Conservation (phyloP, 345 rosid species). For the Eucalyptus melliodora region DNA sequence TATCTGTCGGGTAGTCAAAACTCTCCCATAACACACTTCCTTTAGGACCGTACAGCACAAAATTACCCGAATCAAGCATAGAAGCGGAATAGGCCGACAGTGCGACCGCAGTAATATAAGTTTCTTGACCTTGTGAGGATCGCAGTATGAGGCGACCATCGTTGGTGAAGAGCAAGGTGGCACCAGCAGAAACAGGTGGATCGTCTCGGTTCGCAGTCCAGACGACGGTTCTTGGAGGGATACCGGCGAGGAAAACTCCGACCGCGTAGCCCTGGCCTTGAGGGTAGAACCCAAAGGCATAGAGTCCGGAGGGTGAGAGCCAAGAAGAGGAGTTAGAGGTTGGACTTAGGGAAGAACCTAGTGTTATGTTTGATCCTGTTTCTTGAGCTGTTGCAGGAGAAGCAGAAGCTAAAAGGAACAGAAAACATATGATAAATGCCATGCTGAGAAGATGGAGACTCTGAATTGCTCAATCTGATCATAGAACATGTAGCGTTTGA, state of each 20-base stretch:
- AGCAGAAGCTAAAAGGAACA: neutral
- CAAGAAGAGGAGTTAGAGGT: neutral
- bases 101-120: neutral
- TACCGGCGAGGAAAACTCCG: neutral
- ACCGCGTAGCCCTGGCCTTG: neutral
- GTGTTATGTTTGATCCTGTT: neutral
- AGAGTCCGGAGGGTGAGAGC: slow-evolving; percentile 8
- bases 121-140: neutral
- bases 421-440: neutral
- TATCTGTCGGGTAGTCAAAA: slow-evolving; percentile 11
- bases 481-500: neutral
- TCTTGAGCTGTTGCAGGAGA: neutral
- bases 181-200: neutral
- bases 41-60: neutral
- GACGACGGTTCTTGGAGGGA: neutral
- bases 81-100: neutral
- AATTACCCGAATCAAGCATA: slow-evolving; percentile 14
- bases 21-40: slow-evolving; percentile 10
- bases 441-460: neutral
- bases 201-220: slow-evolving; percentile 17
- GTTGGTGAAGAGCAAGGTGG: neutral
- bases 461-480: neutral
- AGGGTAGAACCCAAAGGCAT: slow-evolving; percentile 12
- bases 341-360: neutral
- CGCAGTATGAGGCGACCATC: slow-evolving; percentile 1